Conservation (phyloP, 768 basidiomycete genomes). For the Scleroderma citrinum region DNA sequence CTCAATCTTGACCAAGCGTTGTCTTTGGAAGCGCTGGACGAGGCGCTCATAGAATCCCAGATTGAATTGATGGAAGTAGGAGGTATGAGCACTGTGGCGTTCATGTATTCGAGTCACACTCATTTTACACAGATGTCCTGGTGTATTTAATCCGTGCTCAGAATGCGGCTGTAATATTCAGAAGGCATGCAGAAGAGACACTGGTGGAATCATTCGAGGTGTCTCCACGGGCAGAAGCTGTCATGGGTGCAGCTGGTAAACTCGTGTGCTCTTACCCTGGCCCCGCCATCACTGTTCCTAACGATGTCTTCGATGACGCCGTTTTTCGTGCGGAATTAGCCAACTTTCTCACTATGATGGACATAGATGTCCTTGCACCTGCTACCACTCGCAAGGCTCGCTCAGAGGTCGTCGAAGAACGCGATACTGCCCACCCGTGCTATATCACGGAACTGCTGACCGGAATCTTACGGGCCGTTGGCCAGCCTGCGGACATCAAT, state of each 20-base stretch:
- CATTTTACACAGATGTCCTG: constrained; percentile 26
- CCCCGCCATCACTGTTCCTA: constrained; percentile 34
- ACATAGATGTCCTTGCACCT: constrained; percentile 27
- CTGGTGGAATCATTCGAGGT: constrained; percentile 43
- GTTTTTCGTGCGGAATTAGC: constrained; percentile 32
- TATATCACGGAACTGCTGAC: constrained; percentile 43
- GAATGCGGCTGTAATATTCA: constrained; percentile 42
- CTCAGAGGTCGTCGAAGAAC: constrained; percentile 15
- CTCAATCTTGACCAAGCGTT: constrained; percentile 6
- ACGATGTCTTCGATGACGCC: constrained; percentile 19
- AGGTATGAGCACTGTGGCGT: constrained; percentile 10
- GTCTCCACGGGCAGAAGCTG: constrained; percentile 26
- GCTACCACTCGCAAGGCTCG: constrained; percentile 34
- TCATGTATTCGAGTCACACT: neutral
- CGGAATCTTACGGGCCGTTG: constrained; percentile 36
- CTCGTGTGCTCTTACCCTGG: constrained; percentile 42
- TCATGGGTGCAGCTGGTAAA: constrained; percentile 36
- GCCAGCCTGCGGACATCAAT: constrained; percentile 10
- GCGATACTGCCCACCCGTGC: constrained; percentile 29
- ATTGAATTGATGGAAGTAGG: constrained; percentile 17
- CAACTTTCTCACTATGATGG: constrained; percentile 31
- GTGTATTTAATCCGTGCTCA: constrained; percentile 37
- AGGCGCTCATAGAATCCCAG: constrained; percentile 7
- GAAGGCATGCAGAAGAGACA: constrained; percentile 17
- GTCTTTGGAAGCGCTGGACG: neutral